Base-by-base conservation (phyloP, 2,329 filamentous ascomycete species). In the Rachicladosporium sp. region DNA sequence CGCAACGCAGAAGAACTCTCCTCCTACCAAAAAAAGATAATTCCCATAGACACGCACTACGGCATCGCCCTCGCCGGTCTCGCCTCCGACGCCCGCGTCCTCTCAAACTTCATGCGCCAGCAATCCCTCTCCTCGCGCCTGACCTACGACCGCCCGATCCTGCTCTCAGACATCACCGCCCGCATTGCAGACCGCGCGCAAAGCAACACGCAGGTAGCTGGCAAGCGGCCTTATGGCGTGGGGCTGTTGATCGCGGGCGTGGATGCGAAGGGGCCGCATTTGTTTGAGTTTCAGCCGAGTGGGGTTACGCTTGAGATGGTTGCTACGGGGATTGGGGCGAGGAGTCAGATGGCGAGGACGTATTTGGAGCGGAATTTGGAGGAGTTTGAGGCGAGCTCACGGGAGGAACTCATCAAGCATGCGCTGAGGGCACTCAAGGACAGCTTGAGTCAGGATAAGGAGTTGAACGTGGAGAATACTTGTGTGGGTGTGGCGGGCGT, bases 91-190 rank as follows among this genome's bases (percentile, higher is more conserved):
- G 91, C 89, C 60, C 91, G 91, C 58, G 91, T 98, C 54, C 87
- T 98, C 54, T 95, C 88, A 73, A 98, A 98, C 77, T 98, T 95
- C 73, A 96, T 98, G 89, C 96, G 95, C 73, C 87, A 94, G 69
- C 91, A 96, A 69, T 93, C 86, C 48, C 85, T 98, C 57, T 83
- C 85, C 57, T 89, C 91, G 56, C 87, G 89, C 63, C 80, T 98
- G 55, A 94, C 87, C 42, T 96, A 94, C 70, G 89, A 85, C 67
- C 88, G 91, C 51, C 79, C 88, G 51, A 91, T 98, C 61, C 85
- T 87, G 27, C 71, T 96, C 59, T 81, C 86, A 57, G 82, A 83
- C 47, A 85, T 96, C 54, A 88, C 94, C 51, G 75, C 79, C 49
- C 82, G 89, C 65, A 95, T 98, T 59, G 89, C 84, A 54, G 87